Evolutionary conservation across 371 early-diverging fungal species (phyloP), one percentile per base, ranked within the genome.

Genomic region (Chytridium lagenaria): DNA sequence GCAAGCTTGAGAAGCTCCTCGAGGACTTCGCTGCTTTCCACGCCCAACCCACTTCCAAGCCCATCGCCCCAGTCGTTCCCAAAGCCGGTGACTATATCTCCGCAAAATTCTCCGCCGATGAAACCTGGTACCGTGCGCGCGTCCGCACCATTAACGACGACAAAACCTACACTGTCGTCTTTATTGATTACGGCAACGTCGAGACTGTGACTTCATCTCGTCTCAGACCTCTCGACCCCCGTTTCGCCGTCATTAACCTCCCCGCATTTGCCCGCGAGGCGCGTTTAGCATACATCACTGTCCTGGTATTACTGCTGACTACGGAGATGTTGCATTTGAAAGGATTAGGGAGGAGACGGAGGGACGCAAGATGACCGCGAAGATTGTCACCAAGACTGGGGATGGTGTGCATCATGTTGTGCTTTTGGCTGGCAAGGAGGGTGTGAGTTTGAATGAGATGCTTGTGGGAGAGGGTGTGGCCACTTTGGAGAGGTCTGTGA

Each of bases 161-260:
- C 59, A 89, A 87, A 83, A 80, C 84, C 31, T 91, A 87, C 59
- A 88, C 91, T 39, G 92, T 96, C 15, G 65, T 90, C 16, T 96
- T 95, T 76, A 85, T 96, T 51, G 98, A 98, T 83, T 97, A 92
- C 81, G 98, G 98, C 75, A 97, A 98, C 81, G 70, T 81, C 10
- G 84, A 86, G 64, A 74, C 83, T 22, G 57, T 86, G 22, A 76
- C 82, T 16, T 57, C 68, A 2, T 61, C 79, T 30, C 78, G 82
- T 15, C 49, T 86, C 33, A 78, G 86, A 31, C 78, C 81, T 0
- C 80, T 86, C 22, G 73, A 74, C 38, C 19, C 77, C 1, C 63
- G 66, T 37, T 83, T 83, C 44, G 34, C 61, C 44, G 40, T 67
- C 40, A 83, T 85, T 50, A 77, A 84, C 31, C 80, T 93, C 51